Conservation (phyloP, 768 basidiomycete species). For the Rhodotorula taiwanensis region DNA sequence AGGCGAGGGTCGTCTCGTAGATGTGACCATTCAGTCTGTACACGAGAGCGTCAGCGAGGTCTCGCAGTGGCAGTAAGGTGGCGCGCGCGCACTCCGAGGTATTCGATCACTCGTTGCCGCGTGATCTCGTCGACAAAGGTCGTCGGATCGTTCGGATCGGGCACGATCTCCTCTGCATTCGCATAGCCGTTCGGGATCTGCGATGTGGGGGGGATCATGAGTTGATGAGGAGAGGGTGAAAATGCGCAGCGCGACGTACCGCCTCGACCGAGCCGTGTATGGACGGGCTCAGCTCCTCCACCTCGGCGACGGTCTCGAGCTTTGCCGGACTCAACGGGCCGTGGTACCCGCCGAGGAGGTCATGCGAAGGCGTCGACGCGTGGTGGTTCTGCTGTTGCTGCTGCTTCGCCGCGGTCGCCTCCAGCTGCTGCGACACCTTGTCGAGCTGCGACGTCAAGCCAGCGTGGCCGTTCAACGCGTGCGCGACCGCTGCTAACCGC, state of each 20-base stretch:
- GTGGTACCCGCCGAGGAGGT: neutral
- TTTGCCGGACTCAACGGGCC: slow-evolving; percentile 13
- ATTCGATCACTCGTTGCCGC: slow-evolving; percentile 26
- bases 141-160: slow-evolving; percentile 25
- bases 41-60: neutral
- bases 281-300: slow-evolving; percentile 6
- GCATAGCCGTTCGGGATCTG: slow-evolving; percentile 3
- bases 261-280: slow-evolving; percentile 3
- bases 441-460: slow-evolving; percentile 27
- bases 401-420: slow-evolving; percentile 22
- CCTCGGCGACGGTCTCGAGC: slow-evolving; percentile 21
- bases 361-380: neutral
- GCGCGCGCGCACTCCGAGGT: slow-evolving; percentile 24
- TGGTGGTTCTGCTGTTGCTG: slow-evolving; percentile 9
- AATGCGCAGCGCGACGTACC: neutral
- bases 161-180: neutral
- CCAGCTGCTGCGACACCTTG: slow-evolving; percentile 23
- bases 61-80: neutral
- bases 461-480: slow-evolving; percentile 3
- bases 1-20: slow-evolving; percentile 24
- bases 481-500: neutral
- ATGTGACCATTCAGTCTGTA: slow-evolving; percentile 24
- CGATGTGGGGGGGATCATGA: too few species aligned
- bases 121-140: slow-evolving; percentile 24
- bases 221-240: neutral